A percentile compares a stretch with the other conserved stretches of the same genome.
These are phyloP conservation scores for Cryptococcus hybrid DNA, from an alignment of 1,284 basidiomycete species.

Conservation along the genomic window DNA sequence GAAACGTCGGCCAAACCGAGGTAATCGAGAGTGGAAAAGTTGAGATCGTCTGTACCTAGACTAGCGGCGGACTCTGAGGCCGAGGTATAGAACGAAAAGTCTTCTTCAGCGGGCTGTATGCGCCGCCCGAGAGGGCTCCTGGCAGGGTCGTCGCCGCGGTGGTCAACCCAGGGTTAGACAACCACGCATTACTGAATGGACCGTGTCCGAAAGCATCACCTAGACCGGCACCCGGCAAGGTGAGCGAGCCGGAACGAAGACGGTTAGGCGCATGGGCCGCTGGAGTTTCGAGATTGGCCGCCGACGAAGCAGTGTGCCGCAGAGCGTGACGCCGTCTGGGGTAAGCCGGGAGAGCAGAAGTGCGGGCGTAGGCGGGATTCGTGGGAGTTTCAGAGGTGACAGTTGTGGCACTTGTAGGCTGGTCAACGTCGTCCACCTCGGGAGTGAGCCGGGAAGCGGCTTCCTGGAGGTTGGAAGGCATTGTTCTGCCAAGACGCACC, in stretches of 20 bases:
- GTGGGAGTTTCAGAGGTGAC: slow-evolving; percentile 13
- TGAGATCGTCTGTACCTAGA: slow-evolving; percentile 72
- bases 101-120: slow-evolving; percentile 48
- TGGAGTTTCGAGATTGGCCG: slow-evolving; percentile 53
- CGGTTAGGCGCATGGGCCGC: slow-evolving; percentile 62
- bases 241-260: slow-evolving; percentile 83
- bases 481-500: slow-evolving; percentile 27
- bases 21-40: slow-evolving; percentile 91
- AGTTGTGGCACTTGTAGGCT: slow-evolving; percentile 10
- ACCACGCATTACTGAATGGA: slow-evolving; percentile 83
- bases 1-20: slow-evolving; percentile 70
- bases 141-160: slow-evolving; percentile 10
- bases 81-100: slow-evolving; percentile 67
- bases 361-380: slow-evolving; percentile 21
- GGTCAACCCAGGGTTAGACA: slow-evolving; percentile 56
- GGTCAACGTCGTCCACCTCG: slow-evolving; percentile 12
- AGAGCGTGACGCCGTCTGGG: slow-evolving; percentile 54
- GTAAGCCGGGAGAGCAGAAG: slow-evolving; percentile 40
- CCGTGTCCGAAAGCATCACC: slow-evolving; percentile 75
- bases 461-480: slow-evolving; percentile 46
- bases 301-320: slow-evolving; percentile 68
- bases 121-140: slow-evolving; percentile 34
- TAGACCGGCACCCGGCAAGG: slow-evolving; percentile 67
- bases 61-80: slow-evolving; percentile 62
- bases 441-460: slow-evolving; percentile 19